Conservation (phyloP, 2,329 filamentous ascomycete species). For the Fusarium goolgardi region DNA sequence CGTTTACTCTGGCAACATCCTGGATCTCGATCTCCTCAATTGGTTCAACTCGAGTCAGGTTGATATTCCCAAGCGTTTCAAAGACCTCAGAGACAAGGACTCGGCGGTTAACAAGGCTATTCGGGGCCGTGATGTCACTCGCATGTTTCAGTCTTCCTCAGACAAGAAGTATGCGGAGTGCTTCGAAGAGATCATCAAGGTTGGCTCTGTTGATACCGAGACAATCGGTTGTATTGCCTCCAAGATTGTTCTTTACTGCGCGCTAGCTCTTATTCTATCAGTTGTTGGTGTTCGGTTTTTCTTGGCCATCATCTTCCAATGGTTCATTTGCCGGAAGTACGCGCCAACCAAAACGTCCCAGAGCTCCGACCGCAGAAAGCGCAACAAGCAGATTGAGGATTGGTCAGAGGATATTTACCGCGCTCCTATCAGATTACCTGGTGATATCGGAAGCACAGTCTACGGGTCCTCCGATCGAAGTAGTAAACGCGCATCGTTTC, state of each 20-base stretch:
- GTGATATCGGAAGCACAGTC: slow-evolving; percentile 75
- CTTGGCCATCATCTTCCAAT: slow-evolving; percentile 93
- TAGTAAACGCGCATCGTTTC: slow-evolving; percentile 86
- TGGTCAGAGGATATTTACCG: slow-evolving; percentile 99
- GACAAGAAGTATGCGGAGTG: slow-evolving; percentile 90
- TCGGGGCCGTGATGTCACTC: slow-evolving; percentile 88
- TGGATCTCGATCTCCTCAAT: slow-evolving; percentile 86
- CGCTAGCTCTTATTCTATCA: slow-evolving; percentile 88
- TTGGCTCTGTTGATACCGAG: slow-evolving; percentile 94
- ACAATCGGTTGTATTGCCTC: slow-evolving; percentile 98
- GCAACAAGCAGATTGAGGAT: slow-evolving; percentile 94
- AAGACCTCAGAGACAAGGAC: slow-evolving; percentile 77
- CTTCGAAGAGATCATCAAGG: slow-evolving; percentile 92
- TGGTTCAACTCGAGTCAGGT: slow-evolving; percentile 93
- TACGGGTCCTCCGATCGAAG: slow-evolving; percentile 70
- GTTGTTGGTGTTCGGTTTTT: slow-evolving; percentile 88
- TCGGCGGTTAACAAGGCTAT: slow-evolving; percentile 71
- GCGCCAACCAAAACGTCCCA: slow-evolving; percentile 88
- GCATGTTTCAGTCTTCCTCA: slow-evolving; percentile 79
- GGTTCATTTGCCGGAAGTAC: slow-evolving; percentile 91
- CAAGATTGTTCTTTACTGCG: slow-evolving; percentile 95
- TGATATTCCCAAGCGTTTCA: slow-evolving; percentile 78
- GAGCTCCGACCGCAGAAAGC: slow-evolving; percentile 81
- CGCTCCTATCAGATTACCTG: slow-evolving; percentile 83
- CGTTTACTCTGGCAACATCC: slow-evolving; percentile 92